Evolutionary conservation across 1,284 basidiomycete species (phyloP).

Genomic region (Rhizopogon parksii): DNA sequence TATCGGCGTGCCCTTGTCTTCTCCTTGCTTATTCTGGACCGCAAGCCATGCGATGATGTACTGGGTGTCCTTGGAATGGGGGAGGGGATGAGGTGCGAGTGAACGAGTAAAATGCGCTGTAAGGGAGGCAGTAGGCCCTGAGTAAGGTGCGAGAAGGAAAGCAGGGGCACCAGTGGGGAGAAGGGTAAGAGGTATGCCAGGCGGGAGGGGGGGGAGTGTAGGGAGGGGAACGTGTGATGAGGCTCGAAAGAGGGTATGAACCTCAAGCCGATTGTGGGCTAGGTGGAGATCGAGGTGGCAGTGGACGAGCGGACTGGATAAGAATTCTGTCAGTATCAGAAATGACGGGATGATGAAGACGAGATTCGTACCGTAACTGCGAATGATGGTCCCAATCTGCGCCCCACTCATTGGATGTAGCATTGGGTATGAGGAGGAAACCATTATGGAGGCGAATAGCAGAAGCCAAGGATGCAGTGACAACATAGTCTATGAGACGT

Average conservation of each 20-base stretch:
- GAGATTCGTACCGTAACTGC: conserved; percentile 34
- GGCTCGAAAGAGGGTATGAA: conserved; percentile 52
- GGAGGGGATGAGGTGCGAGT: conserved; percentile 25
- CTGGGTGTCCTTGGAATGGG: conserved; percentile 20
- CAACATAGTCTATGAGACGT: conserved; percentile 50
- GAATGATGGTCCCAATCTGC: conserved; percentile 53
- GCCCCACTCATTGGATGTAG: conserved; percentile 49
- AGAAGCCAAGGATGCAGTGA: conserved; percentile 32
- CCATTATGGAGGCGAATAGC: conserved; percentile 47
- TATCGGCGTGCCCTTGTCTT: conserved; percentile 67
- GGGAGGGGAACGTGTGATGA: conserved; percentile 46
- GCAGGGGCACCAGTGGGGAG: conserved; percentile 67
- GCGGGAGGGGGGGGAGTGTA: conserved; percentile 35
- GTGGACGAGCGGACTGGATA: conserved; percentile 46
- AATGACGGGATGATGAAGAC: neutral
- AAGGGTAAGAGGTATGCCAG: conserved; percentile 59
- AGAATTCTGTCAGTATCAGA: neutral
- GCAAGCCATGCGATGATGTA: conserved; percentile 67
- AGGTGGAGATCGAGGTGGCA: conserved; percentile 56
- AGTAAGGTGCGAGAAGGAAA: conserved; percentile 58
- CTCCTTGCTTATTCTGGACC: conserved; percentile 68
- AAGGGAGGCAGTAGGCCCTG: conserved; percentile 56
- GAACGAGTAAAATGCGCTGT: conserved; percentile 55
- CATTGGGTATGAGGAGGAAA: conserved; percentile 46
- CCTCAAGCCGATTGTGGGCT: conserved; percentile 39